Percentiles rank a stretch among this genome's conserved stretches.
These are phyloP conservation scores for Omphalea diandra DNA, from an alignment of 441 rosid species.

Conservation along the genomic window DNA sequence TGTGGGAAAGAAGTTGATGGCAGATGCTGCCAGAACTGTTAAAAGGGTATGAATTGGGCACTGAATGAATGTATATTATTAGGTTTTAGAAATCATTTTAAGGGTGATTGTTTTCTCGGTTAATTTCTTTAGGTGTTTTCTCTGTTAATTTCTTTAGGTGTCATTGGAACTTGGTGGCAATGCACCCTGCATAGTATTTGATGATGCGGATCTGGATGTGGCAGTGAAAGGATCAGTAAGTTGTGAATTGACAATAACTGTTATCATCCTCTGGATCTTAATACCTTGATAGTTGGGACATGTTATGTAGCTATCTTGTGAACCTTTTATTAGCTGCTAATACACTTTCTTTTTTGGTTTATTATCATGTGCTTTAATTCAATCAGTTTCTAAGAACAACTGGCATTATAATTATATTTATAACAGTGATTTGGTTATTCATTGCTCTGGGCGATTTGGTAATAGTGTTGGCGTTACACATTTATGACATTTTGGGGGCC, in stretches of 20 bases:
- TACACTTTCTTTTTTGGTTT: neutral
- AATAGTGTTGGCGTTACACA: neutral
- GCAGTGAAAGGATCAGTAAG: constrained; percentile 97
- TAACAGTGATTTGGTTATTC: neutral
- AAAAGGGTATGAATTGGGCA: constrained; percentile 60
- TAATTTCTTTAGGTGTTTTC: constrained; percentile 51
- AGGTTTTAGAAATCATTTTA: constrained; percentile 11
- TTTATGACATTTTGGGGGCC: neutral
- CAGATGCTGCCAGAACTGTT: constrained; percentile 89
- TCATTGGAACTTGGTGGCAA: constrained; percentile 99
- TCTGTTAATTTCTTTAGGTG: constrained; percentile 41
- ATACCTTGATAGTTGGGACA: neutral
- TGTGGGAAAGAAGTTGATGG: constrained; percentile 98
- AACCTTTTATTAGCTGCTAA: neutral
- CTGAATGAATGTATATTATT: constrained; percentile 12
- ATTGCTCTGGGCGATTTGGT: neutral
- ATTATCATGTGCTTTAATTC: neutral
- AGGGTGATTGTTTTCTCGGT: constrained; percentile 25
- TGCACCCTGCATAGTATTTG: constrained; percentile 97
- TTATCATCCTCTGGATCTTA: constrained; percentile 6
- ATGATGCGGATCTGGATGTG: constrained; percentile 92
- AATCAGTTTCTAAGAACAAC: neutral
- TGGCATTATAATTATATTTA: neutral
- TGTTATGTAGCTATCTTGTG: neutral
- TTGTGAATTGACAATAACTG: constrained; percentile 19